A percentile compares a stretch with the other conserved stretches of the same genome.
These are phyloP conservation scores for Gossypium gossypioides DNA, from an alignment of 441 rosid species.

Conservation along the genomic window DNA sequence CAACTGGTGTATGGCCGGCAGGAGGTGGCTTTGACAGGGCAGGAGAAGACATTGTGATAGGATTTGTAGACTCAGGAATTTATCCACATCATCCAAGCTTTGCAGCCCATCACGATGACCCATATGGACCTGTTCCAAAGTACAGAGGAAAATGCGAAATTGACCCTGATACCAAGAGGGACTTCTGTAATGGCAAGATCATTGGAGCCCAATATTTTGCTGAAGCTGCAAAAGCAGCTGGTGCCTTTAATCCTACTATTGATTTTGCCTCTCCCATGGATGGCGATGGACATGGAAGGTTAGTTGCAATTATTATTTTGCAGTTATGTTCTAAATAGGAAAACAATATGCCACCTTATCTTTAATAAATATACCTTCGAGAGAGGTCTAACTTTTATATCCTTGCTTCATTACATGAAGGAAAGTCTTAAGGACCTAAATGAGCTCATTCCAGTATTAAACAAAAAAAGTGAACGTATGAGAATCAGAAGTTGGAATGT, in stretches of 20 bases:
- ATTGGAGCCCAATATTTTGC: conserved; percentile 98
- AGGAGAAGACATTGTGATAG: conserved; percentile 89
- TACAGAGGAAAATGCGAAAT: conserved; percentile 91
- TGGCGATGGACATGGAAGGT: conserved; percentile 99
- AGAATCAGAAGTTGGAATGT: not conserved
- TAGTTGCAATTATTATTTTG: conserved; percentile 14
- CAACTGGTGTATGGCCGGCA: conserved; percentile 96
- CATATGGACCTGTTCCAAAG: conserved; percentile 71
- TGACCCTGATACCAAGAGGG: conserved; percentile 54
- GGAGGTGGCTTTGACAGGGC: conserved; percentile 94
- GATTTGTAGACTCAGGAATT: conserved; percentile 92
- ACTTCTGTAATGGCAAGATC: conserved; percentile 88
- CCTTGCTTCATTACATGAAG: not conserved
- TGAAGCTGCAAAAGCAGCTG: conserved; percentile 88
- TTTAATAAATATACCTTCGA: not conserved
- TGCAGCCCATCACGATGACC: conserved; percentile 45
- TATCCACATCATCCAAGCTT: conserved; percentile 90
- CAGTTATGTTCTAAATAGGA: not conserved
- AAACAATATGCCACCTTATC: not conserved
- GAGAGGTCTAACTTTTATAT: not conserved
- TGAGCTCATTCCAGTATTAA: not conserved
- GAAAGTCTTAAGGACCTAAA: not conserved
- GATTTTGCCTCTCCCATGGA: conserved; percentile 97
- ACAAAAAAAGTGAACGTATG: not conserved
- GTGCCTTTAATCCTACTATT: conserved; percentile 70